A percentile compares a stretch with the other conserved stretches of the same genome.
Evolutionary conservation across 371 early-diverging fungal genomes (phyloP).

Genomic region (Circinella minor): DNA sequence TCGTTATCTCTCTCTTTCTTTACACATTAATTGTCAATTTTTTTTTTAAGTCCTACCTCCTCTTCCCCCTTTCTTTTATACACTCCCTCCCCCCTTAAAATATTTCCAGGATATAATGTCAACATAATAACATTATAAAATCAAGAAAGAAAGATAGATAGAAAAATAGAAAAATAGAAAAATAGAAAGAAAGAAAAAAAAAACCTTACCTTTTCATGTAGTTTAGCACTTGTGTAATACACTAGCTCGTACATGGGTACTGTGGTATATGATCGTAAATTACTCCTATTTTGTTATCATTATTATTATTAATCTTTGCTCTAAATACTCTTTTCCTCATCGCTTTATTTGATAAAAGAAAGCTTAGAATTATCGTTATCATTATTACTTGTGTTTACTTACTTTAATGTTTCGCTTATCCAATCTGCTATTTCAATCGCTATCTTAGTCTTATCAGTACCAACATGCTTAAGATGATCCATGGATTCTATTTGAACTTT

Average conservation of each 20-base stretch:
- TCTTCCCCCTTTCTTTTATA: neutral
- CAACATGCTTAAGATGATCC: slow-evolving; percentile 38
- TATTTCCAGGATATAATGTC: too few relatives aligned
- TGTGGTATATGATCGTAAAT: slow-evolving; percentile 56
- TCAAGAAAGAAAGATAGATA: too few relatives aligned
- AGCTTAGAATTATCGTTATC: neutral
- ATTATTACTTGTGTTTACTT: slow-evolving; percentile 7
- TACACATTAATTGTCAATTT: too few relatives aligned
- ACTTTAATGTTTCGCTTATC: slow-evolving; percentile 43
- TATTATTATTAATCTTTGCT: too few relatives aligned
- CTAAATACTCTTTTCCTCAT: too few relatives aligned
- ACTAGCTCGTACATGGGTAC: slow-evolving; percentile 74
- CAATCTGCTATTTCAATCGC: slow-evolving; percentile 58
- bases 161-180: too few relatives aligned
- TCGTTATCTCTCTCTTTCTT: too few relatives aligned
- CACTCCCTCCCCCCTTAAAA: too few relatives aligned
- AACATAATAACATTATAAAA: too few relatives aligned
- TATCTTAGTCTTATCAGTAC: slow-evolving; percentile 44
- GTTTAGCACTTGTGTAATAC: slow-evolving; percentile 69
- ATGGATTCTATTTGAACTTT: slow-evolving; percentile 43
- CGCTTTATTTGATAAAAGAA: neutral
- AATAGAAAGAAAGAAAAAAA: too few relatives aligned
- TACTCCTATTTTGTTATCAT: slow-evolving; percentile 35
- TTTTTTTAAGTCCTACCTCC: neutral
- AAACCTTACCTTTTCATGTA: slow-evolving; percentile 72